Conservation (phyloP, 371 early-diverging fungal species). For the Syncephalastrum monosporum region DNA sequence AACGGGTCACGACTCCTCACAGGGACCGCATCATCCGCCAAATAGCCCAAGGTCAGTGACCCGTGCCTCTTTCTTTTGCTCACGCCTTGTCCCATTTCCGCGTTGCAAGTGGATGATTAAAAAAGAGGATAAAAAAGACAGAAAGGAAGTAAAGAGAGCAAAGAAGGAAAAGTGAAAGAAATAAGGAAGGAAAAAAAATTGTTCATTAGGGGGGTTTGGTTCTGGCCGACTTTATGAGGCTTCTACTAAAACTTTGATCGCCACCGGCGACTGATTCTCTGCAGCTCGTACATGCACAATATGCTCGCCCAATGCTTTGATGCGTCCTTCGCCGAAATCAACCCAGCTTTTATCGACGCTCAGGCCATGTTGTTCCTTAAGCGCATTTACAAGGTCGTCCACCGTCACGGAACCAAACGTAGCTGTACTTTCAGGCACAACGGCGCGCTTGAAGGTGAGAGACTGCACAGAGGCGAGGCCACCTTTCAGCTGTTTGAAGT, state of each 20-base stretch:
- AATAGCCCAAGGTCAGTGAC: conserved; percentile 13
- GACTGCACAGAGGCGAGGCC: conserved; percentile 22
- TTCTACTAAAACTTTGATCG: conserved; percentile 32
- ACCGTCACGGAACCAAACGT: conserved; percentile 55
- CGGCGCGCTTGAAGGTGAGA: conserved; percentile 40
- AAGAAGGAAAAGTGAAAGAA: too few relatives aligned
- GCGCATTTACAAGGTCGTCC: conserved; percentile 40
- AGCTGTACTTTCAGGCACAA: conserved; percentile 37
- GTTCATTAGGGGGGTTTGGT: conserved; percentile 5
- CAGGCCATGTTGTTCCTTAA: conserved; percentile 38
- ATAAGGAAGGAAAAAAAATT: too few relatives aligned
- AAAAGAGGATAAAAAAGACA: conserved; percentile 3
- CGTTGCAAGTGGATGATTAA: not conserved
- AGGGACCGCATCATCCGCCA: not conserved
- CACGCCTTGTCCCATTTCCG: conserved; percentile 14
- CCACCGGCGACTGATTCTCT: conserved; percentile 11
- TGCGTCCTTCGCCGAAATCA: conserved; percentile 43
- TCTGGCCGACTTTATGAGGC: conserved; percentile 17
- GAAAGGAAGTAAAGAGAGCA: conserved; percentile 1
- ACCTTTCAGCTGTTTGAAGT: conserved; percentile 18
- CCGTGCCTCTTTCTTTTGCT: conserved; percentile 5
- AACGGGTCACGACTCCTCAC: not conserved
- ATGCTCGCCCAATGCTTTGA: conserved; percentile 46
- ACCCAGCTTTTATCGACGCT: conserved; percentile 36
- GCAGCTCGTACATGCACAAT: conserved; percentile 27